Evolutionary conservation across 257 asterid genomes (phyloP), one percentile per base, ranked within the genome.

Genomic region (Eustoma russellianum): DNA sequence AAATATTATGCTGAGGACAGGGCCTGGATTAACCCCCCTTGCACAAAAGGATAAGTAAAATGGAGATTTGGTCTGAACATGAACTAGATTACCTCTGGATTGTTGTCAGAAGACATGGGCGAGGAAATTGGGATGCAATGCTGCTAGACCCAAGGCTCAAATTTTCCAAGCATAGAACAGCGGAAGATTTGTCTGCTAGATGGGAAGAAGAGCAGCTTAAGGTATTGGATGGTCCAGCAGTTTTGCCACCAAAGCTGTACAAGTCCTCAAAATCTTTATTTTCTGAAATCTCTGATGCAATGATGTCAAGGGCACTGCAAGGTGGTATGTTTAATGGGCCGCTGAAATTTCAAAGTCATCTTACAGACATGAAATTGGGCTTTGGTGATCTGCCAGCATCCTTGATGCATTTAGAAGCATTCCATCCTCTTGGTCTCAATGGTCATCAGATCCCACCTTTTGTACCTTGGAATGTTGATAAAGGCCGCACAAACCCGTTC

Each of bases 71-170:
- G 97, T 84, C 88, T 15, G 98, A 91, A 65, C 95, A 91, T 54
- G 98, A 91, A 66, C 94, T 91, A 47, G 98, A 91, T 68, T 77
- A 76, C 67, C 90, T 91, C n/a, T 88, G 98, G 98, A 79, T 91
- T 65, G 98, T 95, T 18, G 83, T 88, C 46, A 96, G 98, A 33
- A 82, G 97, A 48, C 86, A 91, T 52, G 97, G 97, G 38, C 80
- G 81, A 67, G 97, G 97, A n/a, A 82, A 81, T 51, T 91, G 98
- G 97, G 92, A 85, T 65, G 75, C 82, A 19, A 91, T 91, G 89
- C 67, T 91, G 58, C 77, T 41, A 70, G 98, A 91, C 70, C 82
- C 90, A 14, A 82, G 86, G 80, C 65, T 87, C 46, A 82, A 75
- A 70, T 91, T 91, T 69, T 85, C 95, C 0, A 82, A 84, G 64